Conservation (phyloP, 1,139 yeast species). For the Lodderomyces pseudojiufengensis region DNA sequence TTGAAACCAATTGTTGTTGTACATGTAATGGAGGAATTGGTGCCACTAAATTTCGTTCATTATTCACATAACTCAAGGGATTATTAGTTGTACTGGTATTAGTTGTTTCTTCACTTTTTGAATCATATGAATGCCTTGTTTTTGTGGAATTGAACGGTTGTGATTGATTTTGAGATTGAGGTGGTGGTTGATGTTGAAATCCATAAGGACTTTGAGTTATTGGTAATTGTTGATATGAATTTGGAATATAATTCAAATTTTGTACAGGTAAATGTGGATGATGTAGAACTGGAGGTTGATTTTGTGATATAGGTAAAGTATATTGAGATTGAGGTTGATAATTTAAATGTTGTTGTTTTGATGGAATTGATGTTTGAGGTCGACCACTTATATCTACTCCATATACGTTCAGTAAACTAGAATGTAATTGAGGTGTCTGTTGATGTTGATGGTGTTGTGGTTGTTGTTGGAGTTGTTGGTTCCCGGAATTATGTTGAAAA, state of each 20-base stretch:
- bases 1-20: conserved; percentile 34
- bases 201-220: conserved; percentile 7
- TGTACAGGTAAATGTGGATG: conserved; percentile 9
- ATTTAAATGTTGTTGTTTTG: conserved; percentile 4
- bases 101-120: conserved; percentile 7
- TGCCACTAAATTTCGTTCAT: conserved; percentile 28
- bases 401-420: too few relatives aligned
- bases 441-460: conserved; percentile 10
- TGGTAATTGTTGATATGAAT: conserved; percentile 5
- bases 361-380: conserved; percentile 8
- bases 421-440: conserved; percentile 5
- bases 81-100: too few relatives aligned
- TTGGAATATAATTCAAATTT: conserved; percentile 6
- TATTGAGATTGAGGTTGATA: conserved; percentile 9
- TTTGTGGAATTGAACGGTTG: conserved; percentile 11
- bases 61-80: conserved; percentile 11
- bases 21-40: conserved; percentile 48
- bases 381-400: conserved; percentile 2
- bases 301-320: background rate
- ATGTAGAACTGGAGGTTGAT: background rate
- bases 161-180: conserved; percentile 6
- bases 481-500: background rate
- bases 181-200: conserved; percentile 1
- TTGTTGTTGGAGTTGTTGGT: conserved; percentile 7
- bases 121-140: conserved; percentile 4